Evolutionary conservation across 1,284 basidiomycete species (phyloP), one percentile per base, ranked within the genome.

Genomic region (Flammula alnicola): DNA sequence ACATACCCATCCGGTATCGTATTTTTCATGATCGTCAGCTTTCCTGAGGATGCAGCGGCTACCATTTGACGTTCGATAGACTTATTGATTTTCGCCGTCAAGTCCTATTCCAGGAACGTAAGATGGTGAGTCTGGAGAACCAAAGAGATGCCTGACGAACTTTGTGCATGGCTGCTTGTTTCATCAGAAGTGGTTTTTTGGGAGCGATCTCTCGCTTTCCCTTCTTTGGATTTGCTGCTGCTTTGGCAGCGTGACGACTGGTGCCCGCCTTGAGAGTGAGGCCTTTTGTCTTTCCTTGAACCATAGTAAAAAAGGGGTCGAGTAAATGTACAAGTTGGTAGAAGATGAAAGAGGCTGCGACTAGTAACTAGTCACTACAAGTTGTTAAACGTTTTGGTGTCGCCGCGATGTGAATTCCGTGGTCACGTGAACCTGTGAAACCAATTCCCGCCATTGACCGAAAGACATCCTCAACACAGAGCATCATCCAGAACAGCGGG

Each of bases 11-110:
- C 78, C 39, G 72, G 64, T 20, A 67, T 72, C 25, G 72, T 66
- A 55, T 83, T 82, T 72, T 87, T 89, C 91, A 95, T 92, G 68
- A 95, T 94, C 20, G 89, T 92, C 52, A 95, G 75, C 67, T 91
- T 92, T 44, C 91, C 88, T 30, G 83, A 77, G 5, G 88, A 90
- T 9, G 93, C 92, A n/a, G 91, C 91, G 45, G 83, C 75, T 23
- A 92, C 90, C 84, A 93, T 91, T 70, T 95, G 92, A 51, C 81
- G 78, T 69, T 96, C 93, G 61, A 96, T 93, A 25, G 88, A 91
- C 66, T 83, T 84, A 67, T 90, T 93, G 66, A 95, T 94, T 71
- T 93, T 93, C 48, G 91, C 86, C 54, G 88, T 89, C 54, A 96
- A 75, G 60, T 80, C 75, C 93, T 95, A 65, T 3, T 23, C 30